phyloP scores from a whole-genome alignment of 805 yeast species.

The Lipomyces sp. region DNA sequence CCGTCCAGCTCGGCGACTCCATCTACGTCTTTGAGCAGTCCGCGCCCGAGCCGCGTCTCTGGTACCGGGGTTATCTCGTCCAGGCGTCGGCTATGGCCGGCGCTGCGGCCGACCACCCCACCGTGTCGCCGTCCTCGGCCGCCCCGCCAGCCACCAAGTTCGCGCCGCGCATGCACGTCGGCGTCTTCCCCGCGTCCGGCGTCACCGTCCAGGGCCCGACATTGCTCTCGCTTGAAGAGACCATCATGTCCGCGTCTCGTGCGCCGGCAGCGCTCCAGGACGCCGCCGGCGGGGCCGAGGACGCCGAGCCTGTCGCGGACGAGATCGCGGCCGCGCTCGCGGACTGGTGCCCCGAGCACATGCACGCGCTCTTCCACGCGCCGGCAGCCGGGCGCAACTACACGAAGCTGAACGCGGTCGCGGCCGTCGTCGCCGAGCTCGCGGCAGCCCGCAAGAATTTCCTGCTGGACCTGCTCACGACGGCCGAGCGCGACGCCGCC shows the following conservation, averaged over 20 bases:
- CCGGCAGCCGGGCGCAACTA: slow-evolving; percentile 31
- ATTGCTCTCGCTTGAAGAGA: neutral
- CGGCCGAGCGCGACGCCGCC: slow-evolving; percentile 32
- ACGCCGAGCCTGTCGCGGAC: slow-evolving; percentile 21
- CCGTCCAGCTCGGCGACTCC: slow-evolving; percentile 57
- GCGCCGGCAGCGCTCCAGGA: slow-evolving; percentile 25
- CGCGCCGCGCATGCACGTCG: slow-evolving; percentile 32
- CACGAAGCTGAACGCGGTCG: slow-evolving; percentile 29
- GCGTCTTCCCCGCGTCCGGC: slow-evolving; percentile 34
- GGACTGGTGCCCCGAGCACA: slow-evolving; percentile 36
- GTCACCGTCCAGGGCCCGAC: slow-evolving; percentile 30
- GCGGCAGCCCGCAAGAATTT: slow-evolving; percentile 33
- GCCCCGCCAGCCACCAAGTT: slow-evolving; percentile 35
- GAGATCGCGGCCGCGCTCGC: slow-evolving; percentile 36
- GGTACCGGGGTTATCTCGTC: slow-evolving; percentile 78
- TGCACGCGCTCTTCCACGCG: slow-evolving; percentile 30
- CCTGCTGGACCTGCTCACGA: slow-evolving; percentile 33
- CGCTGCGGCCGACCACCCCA: slow-evolving; percentile 35
- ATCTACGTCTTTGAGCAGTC: slow-evolving; percentile 67
- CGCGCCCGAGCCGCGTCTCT: slow-evolving; percentile 44
- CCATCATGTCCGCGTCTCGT: neutral
- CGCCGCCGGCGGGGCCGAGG: slow-evolving; percentile 6
- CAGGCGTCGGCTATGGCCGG: slow-evolving; percentile 43
- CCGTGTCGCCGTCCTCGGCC: slow-evolving; percentile 31
- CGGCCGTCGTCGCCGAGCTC: slow-evolving; percentile 33